Percentiles rank a stretch among this genome's conserved stretches.
Conservation (phyloP, 345 rosid genomes). For the Eucalyptus marginata region DNA sequence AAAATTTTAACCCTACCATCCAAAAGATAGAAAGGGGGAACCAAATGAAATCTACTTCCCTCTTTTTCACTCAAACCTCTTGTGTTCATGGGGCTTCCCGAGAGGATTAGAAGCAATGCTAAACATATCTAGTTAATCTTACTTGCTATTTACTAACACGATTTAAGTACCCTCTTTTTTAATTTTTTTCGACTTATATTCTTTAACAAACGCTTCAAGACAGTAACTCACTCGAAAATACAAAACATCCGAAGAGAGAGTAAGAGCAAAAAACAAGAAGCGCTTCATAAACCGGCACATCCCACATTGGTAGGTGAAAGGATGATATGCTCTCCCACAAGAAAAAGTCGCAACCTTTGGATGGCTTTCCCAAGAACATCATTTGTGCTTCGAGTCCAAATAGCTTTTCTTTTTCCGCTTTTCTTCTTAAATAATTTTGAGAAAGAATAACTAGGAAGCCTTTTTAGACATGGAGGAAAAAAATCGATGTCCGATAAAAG, state of each 20-base stretch:
- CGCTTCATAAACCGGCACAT: not conserved
- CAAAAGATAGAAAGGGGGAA: not conserved
- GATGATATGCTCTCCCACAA: not conserved
- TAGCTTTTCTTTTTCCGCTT: not conserved
- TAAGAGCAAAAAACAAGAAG: not conserved
- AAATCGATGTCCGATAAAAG: not conserved
- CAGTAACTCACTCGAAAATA: not conserved
- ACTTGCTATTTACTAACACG: not conserved
- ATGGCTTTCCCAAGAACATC: not conserved
- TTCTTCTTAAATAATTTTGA: not conserved
- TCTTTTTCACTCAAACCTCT: not conserved
- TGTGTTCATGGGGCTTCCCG: not conserved
- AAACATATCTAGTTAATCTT: not conserved
- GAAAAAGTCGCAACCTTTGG: not conserved
- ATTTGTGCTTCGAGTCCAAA: not conserved
- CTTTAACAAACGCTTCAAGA: not conserved
- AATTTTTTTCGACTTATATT: not conserved
- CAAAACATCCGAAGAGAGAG: not conserved
- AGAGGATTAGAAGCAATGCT: not conserved
- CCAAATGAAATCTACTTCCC: not conserved
- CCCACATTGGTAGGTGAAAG: not conserved
- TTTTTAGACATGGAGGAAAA: not conserved
- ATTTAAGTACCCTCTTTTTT: not conserved
- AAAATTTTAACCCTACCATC: not conserved
- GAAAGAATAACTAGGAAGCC: not conserved